phyloP scores from a whole-genome alignment of 2,329 filamentous ascomycete genomes.

The Ophiostoma populinum region DNA sequence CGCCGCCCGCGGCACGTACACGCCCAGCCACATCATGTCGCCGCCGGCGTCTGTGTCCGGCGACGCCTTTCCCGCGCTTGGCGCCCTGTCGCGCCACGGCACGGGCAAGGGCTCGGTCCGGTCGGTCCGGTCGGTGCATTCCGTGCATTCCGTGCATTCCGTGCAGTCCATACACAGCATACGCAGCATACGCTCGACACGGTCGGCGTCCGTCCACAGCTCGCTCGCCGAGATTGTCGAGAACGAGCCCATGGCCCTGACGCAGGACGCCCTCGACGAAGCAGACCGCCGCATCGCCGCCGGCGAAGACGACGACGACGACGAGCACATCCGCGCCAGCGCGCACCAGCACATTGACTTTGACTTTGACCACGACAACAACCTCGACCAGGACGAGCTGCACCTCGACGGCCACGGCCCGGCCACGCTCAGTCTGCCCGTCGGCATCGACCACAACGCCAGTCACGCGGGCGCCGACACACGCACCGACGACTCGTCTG shows the following conservation, averaged over 20 bases:
- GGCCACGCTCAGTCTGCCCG: no score
- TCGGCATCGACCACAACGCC: no score
- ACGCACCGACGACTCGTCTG: neutral
- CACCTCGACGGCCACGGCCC: slow-evolving; percentile 7
- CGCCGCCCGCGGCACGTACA: slow-evolving; percentile 52
- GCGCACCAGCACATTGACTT: slow-evolving; percentile 21
- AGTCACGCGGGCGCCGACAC: no score
- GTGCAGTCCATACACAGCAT: no score
- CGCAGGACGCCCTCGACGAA: slow-evolving; percentile 33
- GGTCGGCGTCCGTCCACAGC: slow-evolving; percentile 25
- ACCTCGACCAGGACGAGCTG: slow-evolving; percentile 4
- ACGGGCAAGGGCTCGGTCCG: slow-evolving; percentile 36
- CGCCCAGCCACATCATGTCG: slow-evolving; percentile 50
- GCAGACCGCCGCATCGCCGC: slow-evolving; percentile 26
- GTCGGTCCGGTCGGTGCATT: slow-evolving; percentile 22
- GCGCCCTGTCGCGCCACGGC: slow-evolving; percentile 34
- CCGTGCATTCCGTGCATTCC: no score
- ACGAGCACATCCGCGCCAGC: slow-evolving; percentile 20
- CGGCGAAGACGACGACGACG: slow-evolving; percentile 18
- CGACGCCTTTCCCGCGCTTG: slow-evolving; percentile 17
- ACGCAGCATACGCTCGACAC: no score
- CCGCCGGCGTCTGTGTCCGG: slow-evolving; percentile 43
- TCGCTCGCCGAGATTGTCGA: slow-evolving; percentile 40
- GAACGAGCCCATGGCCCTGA: slow-evolving; percentile 34
- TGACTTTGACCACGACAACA: slow-evolving; percentile 9